These are phyloP conservation scores for Auxenochlorella protothecoides DNA, from an alignment of 139 green algal genomes.

Conservation along the genomic window DNA sequence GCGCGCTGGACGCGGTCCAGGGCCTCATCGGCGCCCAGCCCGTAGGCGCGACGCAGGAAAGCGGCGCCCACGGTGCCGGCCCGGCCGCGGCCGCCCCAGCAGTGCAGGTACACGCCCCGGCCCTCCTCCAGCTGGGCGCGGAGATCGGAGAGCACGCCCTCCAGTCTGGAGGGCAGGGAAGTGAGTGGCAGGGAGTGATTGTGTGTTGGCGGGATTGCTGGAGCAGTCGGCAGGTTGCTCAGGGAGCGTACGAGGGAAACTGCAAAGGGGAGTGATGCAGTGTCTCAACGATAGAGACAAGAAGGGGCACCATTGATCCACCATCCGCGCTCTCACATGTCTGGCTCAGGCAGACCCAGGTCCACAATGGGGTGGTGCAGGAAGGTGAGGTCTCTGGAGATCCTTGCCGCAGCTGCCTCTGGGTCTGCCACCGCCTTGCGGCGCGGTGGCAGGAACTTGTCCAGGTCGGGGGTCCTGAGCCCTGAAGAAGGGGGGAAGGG, in stretches of 20 bases:
- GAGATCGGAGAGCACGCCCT: slow-evolving; percentile 30
- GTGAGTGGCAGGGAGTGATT: background rate
- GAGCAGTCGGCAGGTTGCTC: no score
- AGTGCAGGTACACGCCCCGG: slow-evolving; percentile 73
- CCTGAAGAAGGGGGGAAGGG: slow-evolving; percentile 10
- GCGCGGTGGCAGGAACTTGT: slow-evolving; percentile 42
- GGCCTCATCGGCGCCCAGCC: slow-evolving; percentile 53
- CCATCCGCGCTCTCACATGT: slow-evolving; percentile 10
- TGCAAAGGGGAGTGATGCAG: background rate
- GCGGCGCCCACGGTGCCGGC: slow-evolving; percentile 64
- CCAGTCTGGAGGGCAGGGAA: slow-evolving; percentile 14
- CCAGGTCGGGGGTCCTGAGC: slow-evolving; percentile 52
- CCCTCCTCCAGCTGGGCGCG: slow-evolving; percentile 29
- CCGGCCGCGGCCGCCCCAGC: slow-evolving; percentile 74
- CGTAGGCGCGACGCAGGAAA: slow-evolving; percentile 51
- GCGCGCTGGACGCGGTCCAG: slow-evolving; percentile 56
- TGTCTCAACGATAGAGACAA: background rate
- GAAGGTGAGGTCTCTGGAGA: slow-evolving; percentile 38
- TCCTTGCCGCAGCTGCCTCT: no score
- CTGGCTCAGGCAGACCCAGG: slow-evolving; percentile 37
- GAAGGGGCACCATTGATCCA: background rate
- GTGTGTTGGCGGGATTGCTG: no score
- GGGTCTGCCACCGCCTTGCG: slow-evolving; percentile 7
- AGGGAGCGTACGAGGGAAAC: no score
- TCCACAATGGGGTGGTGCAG: slow-evolving; percentile 54